Conservation (phyloP, 441 rosid species). For the Populus hybrid region DNA sequence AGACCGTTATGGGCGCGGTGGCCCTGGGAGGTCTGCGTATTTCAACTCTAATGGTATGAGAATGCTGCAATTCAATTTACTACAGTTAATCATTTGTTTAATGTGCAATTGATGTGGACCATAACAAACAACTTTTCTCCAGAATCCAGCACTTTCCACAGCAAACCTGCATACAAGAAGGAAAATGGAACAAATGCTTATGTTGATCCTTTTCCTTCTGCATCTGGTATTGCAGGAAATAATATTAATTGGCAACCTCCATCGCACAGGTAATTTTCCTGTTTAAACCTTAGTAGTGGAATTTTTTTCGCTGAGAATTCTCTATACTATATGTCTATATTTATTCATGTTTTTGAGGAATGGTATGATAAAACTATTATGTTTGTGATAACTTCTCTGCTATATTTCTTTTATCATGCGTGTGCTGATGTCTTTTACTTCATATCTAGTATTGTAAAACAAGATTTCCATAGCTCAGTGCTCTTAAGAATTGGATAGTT, state of each 20-base stretch:
- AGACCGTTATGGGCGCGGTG: constrained; percentile 72
- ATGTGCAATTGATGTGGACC: constrained; percentile 1
- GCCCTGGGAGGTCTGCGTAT: constrained; percentile 31
- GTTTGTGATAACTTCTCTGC: not conserved
- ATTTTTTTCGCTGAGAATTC: not conserved
- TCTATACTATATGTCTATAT: not conserved
- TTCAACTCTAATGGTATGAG: constrained; percentile 56
- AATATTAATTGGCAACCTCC: constrained; percentile 31
- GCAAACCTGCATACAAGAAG: constrained; percentile 67
- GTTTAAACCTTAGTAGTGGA: not conserved
- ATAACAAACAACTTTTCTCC: constrained; percentile 22
- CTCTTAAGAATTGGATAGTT: not conserved
- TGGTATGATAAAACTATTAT: not conserved
- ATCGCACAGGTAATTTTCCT: constrained; percentile 49
- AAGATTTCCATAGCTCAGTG: not conserved
- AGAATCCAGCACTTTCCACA: constrained; percentile 63
- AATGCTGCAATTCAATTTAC: constrained; percentile 13
- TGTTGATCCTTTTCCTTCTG: constrained; percentile 51
- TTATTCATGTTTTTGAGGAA: not conserved
- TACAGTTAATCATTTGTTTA: constrained; percentile 7
- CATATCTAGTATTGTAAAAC: not conserved
- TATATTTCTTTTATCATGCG: not conserved
- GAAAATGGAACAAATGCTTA: constrained; percentile 70
- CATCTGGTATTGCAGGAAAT: constrained; percentile 46
- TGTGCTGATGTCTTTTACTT: not conserved